These are phyloP conservation scores for Daedaleopsis sinensis DNA, from an alignment of 768 basidiomycete genomes.

Conservation along the genomic window DNA sequence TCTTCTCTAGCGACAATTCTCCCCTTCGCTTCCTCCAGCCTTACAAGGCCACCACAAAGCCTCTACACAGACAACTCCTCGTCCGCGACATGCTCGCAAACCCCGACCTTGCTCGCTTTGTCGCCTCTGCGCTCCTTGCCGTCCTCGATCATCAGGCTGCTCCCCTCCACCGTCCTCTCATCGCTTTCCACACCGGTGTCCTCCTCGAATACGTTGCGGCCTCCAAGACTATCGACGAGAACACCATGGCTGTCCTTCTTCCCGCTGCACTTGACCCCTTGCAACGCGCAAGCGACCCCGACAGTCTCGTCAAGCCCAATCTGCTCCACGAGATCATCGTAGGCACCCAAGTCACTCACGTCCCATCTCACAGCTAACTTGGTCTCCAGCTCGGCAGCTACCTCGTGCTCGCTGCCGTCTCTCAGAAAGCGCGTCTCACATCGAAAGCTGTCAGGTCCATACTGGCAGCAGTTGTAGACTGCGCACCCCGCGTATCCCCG, in stretches of 20 bases:
- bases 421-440: slow-evolving; percentile 64
- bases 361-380: not conserved
- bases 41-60: slow-evolving; percentile 76
- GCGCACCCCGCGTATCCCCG: slow-evolving; percentile 50
- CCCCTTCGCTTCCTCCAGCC: slow-evolving; percentile 71
- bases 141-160: slow-evolving; percentile 48
- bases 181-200: slow-evolving; percentile 81
- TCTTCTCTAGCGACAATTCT: slow-evolving; percentile 52
- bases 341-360: slow-evolving; percentile 27
- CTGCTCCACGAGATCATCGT: slow-evolving; percentile 57
- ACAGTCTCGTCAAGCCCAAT: slow-evolving; percentile 12
- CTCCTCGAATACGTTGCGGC: slow-evolving; percentile 79
- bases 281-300: slow-evolving; percentile 27
- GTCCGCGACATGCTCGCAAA: slow-evolving; percentile 75
- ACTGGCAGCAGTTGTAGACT: slow-evolving; percentile 53
- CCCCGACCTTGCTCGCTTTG: slow-evolving; percentile 71
- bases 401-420: slow-evolving; percentile 70
- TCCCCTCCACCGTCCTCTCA: slow-evolving; percentile 58
- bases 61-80: slow-evolving; percentile 71
- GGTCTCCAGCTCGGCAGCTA: slow-evolving; percentile 65
- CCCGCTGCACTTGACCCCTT: slow-evolving; percentile 66
- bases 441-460: slow-evolving; percentile 62
- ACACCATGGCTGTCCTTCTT: slow-evolving; percentile 63
- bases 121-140: slow-evolving; percentile 63
- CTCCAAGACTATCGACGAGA: slow-evolving; percentile 61